A percentile compares a stretch with the other conserved stretches of the same genome.
These are phyloP conservation scores for Hirschioporus abietinus DNA, from an alignment of 768 basidiomycete species.

Conservation along the genomic window DNA sequence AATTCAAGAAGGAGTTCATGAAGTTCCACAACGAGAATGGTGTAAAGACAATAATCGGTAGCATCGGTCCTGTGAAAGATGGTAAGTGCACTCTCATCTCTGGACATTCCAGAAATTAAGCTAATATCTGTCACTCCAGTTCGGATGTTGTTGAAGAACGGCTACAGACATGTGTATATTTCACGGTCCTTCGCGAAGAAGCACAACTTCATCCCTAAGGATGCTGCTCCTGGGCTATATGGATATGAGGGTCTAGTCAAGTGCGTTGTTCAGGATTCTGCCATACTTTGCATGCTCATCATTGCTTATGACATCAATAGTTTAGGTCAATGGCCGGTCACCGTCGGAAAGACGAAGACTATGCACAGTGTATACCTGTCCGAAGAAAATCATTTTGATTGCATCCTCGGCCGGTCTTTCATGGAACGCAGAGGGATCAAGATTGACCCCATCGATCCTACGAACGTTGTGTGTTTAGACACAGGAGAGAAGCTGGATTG, in stretches of 20 bases:
- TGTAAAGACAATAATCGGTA: conserved; percentile 86
- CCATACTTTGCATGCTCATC: background rate
- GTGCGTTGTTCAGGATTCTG: conserved; percentile 19
- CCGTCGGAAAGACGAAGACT: conserved; percentile 38
- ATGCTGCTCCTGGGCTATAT: conserved; percentile 84
- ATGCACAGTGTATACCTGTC: conserved; percentile 71
- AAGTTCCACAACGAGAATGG: conserved; percentile 89
- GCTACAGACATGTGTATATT: conserved; percentile 92
- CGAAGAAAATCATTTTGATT: conserved; percentile 94
- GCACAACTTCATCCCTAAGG: conserved; percentile 82
- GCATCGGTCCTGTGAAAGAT: conserved; percentile 84
- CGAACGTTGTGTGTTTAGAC: conserved; percentile 87
- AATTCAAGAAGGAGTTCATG: conserved; percentile 72
- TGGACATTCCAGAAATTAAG: conserved; percentile 5
- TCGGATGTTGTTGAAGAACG: conserved; percentile 88
- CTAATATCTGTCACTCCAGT: conserved; percentile 37
- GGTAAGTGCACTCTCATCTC: conserved; percentile 40
- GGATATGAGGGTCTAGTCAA: conserved; percentile 90
- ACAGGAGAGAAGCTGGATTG: conserved; percentile 89
- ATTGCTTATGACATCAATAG: conserved; percentile 17
- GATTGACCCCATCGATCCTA: conserved; percentile 77
- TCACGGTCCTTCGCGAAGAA: conserved; percentile 88
- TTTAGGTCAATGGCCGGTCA: conserved; percentile 86
- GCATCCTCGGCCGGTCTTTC: conserved; percentile 58
- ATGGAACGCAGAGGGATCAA: conserved; percentile 66